phyloP scores from a whole-genome alignment of 192 early-diverging fungal species.

The Gonapodya sp. region DNA sequence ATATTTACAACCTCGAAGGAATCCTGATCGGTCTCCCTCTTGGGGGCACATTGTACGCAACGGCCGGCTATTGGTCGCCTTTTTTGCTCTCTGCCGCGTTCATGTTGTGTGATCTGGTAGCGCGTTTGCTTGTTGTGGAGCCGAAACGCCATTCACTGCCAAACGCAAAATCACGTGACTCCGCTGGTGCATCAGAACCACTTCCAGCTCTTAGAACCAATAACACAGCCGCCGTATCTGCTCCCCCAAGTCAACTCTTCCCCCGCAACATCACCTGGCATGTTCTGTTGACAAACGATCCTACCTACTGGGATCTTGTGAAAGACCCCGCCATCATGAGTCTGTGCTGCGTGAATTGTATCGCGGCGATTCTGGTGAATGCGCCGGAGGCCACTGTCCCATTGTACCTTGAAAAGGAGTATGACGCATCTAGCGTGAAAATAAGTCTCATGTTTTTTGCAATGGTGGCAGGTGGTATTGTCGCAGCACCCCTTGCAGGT shows the following conservation, averaged over 20 bases:
- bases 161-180: neutral
- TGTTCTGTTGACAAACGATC: neutral
- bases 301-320: neutral
- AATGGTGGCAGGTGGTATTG: slow-evolving; percentile 26
- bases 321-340: neutral
- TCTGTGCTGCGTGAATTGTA: neutral
- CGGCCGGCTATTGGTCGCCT: slow-evolving; percentile 57
- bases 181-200: neutral
- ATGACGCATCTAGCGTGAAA: slow-evolving; percentile 25
- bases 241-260: too few relatives aligned
- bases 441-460: slow-evolving; percentile 55
- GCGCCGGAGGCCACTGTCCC: slow-evolving; percentile 39
- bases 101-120: slow-evolving; percentile 46
- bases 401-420: slow-evolving; percentile 30
- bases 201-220: neutral
- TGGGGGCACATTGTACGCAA: slow-evolving; percentile 54
- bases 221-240: too few relatives aligned
- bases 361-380: neutral
- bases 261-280: neutral
- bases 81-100: slow-evolving; percentile 59
- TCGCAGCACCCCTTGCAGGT: neutral
- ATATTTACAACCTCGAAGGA: neutral
- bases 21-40: slow-evolving; percentile 56
- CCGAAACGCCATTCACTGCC: neutral
- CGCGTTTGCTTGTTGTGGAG: slow-evolving; percentile 51